Conservation (phyloP, 768 basidiomycete genomes). For the Gymnopilus dilepis region DNA sequence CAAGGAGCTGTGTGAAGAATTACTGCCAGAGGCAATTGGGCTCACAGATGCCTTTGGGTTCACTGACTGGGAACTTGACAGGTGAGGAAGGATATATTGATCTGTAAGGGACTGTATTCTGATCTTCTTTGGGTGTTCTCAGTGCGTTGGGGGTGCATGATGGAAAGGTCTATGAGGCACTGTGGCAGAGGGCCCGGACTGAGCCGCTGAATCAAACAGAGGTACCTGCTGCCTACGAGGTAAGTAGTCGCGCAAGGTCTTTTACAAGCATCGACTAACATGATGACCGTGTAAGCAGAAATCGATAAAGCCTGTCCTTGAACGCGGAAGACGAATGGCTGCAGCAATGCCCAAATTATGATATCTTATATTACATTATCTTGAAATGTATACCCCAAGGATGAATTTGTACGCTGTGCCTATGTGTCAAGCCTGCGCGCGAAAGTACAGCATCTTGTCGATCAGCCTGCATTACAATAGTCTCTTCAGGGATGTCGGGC, state of each 20-base stretch:
- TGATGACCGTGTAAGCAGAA: conserved; percentile 31
- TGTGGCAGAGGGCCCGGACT: conserved; percentile 61
- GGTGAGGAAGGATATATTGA: conserved; percentile 42
- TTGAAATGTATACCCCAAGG: not conserved
- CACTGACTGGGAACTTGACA: conserved; percentile 76
- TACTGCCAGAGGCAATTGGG: conserved; percentile 70
- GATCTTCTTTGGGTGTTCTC: not conserved
- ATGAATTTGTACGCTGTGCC: too few relatives aligned
- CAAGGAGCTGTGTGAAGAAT: conserved; percentile 48
- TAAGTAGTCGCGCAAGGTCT: conserved; percentile 27
- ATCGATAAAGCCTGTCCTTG: conserved; percentile 58
- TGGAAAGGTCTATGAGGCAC: conserved; percentile 70
- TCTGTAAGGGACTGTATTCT: not conserved
- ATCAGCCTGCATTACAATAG: too few relatives aligned
- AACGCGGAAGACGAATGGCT: conserved; percentile 48
- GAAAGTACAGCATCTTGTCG: too few relatives aligned
- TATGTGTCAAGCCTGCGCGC: too few relatives aligned
- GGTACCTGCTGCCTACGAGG: conserved; percentile 61
- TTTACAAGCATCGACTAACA: not conserved
- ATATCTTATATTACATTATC: conserved; percentile 6
- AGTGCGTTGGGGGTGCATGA: conserved; percentile 68
- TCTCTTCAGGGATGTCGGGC: too few relatives aligned
- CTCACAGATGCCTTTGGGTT: conserved; percentile 78
- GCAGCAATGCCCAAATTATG: conserved; percentile 38
- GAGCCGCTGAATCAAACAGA: conserved; percentile 65